Evolutionary conservation across 805 yeast genomes (phyloP).

Genomic region (Pichia scutulata): DNA sequence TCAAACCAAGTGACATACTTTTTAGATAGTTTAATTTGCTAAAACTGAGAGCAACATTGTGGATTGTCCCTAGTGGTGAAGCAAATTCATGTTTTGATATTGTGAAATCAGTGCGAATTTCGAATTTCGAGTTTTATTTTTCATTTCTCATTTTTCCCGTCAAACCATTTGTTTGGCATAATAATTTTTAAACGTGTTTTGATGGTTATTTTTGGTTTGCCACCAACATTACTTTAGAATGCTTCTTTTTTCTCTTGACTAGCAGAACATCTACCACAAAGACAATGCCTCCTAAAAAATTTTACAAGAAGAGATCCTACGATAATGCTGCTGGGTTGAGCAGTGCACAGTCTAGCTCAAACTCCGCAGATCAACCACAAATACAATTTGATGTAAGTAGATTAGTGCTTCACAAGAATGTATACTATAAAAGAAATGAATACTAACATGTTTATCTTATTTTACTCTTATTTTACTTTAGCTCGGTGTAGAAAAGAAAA

Average conservation of each 20-base stretch:
- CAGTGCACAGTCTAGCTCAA: not conserved
- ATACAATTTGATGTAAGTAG: slow-evolving; percentile 9
- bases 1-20: slow-evolving; percentile 16
- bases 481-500: slow-evolving; percentile 43
- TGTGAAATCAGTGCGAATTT: not conserved
- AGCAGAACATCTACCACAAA: not conserved
- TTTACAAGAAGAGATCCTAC: slow-evolving; percentile 2
- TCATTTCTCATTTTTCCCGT: not conserved
- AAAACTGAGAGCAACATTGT: too few species aligned
- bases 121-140: not conserved
- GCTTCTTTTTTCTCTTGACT: not conserved
- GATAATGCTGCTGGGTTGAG: not conserved
- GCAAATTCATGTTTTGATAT: too few species aligned
- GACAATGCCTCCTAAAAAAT: slow-evolving; percentile 8
- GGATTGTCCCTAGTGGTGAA: too few species aligned
- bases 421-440: not conserved
- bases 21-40: not conserved
- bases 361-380: slow-evolving; percentile 6
- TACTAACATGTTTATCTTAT: not conserved
- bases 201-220: not conserved
- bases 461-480: not conserved
- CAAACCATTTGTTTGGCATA: too few species aligned
- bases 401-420: not conserved
- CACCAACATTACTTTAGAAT: not conserved
- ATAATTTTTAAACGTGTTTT: not conserved